Evolutionary conservation across 352 stramenopile species (phyloP).

Genomic region (Globisporangium cylindrosporum): DNA sequence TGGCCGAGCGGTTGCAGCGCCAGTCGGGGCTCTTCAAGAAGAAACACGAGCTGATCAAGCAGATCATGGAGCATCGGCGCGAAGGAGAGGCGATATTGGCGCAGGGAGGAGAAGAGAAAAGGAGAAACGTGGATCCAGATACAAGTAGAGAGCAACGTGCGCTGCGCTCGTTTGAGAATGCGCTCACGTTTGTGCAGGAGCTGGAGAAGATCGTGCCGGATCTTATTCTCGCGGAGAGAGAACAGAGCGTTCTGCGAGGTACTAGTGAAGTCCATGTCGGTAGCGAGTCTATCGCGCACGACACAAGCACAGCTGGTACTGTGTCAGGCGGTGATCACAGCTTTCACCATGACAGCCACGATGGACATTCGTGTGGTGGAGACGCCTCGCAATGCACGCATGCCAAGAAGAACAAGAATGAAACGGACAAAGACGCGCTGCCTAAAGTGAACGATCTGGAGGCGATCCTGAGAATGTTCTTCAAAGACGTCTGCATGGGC

Average conservation of each 20-base stretch:
- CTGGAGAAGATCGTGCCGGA: constrained; percentile 43
- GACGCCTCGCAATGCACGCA: constrained; percentile 6
- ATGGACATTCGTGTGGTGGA: constrained; percentile 13
- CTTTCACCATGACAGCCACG: constrained; percentile 5
- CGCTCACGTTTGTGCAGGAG: constrained; percentile 26
- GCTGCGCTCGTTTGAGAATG: constrained; percentile 27
- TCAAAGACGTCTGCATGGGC: constrained; percentile 59
- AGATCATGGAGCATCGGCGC: constrained; percentile 39
- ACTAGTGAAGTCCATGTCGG: neutral
- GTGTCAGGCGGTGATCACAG: too few species aligned
- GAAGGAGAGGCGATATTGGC: constrained; percentile 32
- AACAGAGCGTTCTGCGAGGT: neutral
- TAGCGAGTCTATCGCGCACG: neutral
- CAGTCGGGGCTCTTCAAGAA: constrained; percentile 34
- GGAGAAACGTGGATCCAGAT: neutral
- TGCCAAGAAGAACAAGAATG: constrained; percentile 10
- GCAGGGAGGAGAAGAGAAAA: constrained; percentile 9
- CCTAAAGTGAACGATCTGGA: constrained; percentile 47
- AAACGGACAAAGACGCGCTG: constrained; percentile 8
- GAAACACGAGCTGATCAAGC: constrained; percentile 56
- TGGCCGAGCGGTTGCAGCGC: constrained; percentile 22
- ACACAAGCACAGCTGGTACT: too few species aligned
- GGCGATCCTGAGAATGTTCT: constrained; percentile 66
- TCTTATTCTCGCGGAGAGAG: constrained; percentile 28
- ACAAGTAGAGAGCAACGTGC: constrained; percentile 16